A percentile compares a stretch with the other conserved stretches of the same genome.
phyloP scores from a whole-genome alignment of 2,329 filamentous ascomycete species.

The Clonostachys sp. region DNA sequence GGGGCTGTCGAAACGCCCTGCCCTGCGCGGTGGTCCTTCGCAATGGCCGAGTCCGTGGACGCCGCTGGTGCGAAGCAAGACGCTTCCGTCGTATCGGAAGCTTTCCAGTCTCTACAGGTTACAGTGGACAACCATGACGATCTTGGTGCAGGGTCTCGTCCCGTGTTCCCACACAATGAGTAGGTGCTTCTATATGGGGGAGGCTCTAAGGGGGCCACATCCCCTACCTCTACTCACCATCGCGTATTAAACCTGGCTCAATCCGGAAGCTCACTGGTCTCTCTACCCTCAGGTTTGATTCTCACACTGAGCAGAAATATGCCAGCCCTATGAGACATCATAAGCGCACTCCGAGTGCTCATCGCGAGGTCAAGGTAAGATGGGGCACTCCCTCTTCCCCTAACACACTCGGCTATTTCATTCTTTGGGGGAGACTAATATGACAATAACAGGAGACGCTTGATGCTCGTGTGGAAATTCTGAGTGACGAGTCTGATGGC shows the following conservation, averaged over 20 bases:
- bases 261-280: background rate
- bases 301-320: slow-evolving; percentile 27
- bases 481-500: slow-evolving; percentile 78
- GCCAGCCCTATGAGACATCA: slow-evolving; percentile 55
- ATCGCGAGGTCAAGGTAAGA: slow-evolving; percentile 52
- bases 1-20: too few species aligned
- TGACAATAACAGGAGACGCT: slow-evolving; percentile 68
- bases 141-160: slow-evolving; percentile 15
- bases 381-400: background rate
- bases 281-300: slow-evolving; percentile 31
- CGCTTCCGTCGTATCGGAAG: background rate
- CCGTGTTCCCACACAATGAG: too few species aligned
- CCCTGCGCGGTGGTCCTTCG: too few species aligned
- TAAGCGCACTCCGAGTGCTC: slow-evolving; percentile 50
- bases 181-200: too few species aligned
- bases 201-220: too few species aligned
- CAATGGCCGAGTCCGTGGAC: background rate
- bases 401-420: background rate
- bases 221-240: too few species aligned
- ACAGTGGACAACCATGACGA: slow-evolving; percentile 18
- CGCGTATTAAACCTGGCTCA: too few species aligned
- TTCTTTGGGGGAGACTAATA: background rate
- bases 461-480: slow-evolving; percentile 83
- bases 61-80: background rate
- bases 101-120: slow-evolving; percentile 18